Evolutionary conservation across 805 yeast genomes (phyloP).

Genomic region (Metschnikowia colocasiae): DNA sequence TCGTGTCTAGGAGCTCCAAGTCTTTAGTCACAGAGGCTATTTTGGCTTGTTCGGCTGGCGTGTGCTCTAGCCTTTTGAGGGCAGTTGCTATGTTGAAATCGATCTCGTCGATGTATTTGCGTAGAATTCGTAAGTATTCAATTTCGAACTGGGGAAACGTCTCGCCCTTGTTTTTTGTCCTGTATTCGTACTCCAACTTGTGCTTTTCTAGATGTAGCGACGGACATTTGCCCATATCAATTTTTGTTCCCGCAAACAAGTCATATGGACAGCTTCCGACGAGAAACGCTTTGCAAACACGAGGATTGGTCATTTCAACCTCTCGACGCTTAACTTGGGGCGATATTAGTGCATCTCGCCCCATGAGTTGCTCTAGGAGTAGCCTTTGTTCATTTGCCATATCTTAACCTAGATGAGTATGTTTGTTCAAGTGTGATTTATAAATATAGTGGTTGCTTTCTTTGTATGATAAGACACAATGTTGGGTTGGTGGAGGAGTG

Average conservation of each 20-base stretch:
- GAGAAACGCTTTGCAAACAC: conserved; percentile 76
- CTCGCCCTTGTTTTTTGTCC: conserved; percentile 37
- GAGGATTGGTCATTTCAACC: conserved; percentile 40
- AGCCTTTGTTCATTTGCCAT: conserved; percentile 73
- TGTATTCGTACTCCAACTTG: conserved; percentile 62
- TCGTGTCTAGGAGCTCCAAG: conserved; percentile 57
- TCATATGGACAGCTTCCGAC: conserved; percentile 88
- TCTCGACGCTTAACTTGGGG: conserved; percentile 32
- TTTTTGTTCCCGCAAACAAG: conserved; percentile 74
- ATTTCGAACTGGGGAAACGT: conserved; percentile 49
- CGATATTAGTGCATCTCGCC: conserved; percentile 47
- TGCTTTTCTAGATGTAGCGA: conserved; percentile 70
- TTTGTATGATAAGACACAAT: too few species aligned
- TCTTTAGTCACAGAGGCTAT: conserved; percentile 53
- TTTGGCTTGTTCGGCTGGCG: conserved; percentile 67
- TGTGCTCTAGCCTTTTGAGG: conserved; percentile 60
- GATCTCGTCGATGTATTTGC: conserved; percentile 60
- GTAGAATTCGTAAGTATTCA: conserved; percentile 48
- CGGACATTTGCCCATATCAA: conserved; percentile 78
- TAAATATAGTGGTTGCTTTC: neutral
- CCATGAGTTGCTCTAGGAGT: conserved; percentile 79
- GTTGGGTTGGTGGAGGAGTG: too few species aligned
- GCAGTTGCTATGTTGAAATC: conserved; percentile 63
- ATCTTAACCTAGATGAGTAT: neutral
- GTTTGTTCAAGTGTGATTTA: neutral